Percentiles rank a stretch among this genome's conserved stretches.
Evolutionary conservation across 2,329 filamentous ascomycete species (phyloP).

Genomic region (Zasmidium citrigriseum): DNA sequence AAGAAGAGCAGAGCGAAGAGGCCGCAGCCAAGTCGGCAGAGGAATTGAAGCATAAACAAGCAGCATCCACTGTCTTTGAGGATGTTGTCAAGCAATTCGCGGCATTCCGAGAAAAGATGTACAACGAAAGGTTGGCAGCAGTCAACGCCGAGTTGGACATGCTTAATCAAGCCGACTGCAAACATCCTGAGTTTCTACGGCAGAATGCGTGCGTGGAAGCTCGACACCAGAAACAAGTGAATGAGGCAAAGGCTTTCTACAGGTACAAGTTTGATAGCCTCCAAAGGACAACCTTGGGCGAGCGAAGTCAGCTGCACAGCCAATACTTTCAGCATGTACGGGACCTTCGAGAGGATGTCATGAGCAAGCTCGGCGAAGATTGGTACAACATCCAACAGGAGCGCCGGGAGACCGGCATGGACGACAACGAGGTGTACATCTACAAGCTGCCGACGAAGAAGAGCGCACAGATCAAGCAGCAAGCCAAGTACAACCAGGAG

Average conservation of each 20-base stretch:
- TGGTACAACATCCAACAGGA: conserved; percentile 94
- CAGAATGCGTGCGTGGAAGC: conserved; percentile 87
- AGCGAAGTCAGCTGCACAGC: conserved; percentile 81
- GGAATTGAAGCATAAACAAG: conserved; percentile 46
- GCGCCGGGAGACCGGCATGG: conserved; percentile 74
- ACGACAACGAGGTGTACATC: conserved; percentile 77
- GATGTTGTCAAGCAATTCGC: conserved; percentile 87
- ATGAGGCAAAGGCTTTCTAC: conserved; percentile 72
- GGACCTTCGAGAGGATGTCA: conserved; percentile 75
- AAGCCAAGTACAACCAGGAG: conserved; percentile 90
- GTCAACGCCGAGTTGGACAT: conserved; percentile 69
- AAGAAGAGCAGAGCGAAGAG: conserved; percentile 30
- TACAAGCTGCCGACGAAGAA: conserved; percentile 77
- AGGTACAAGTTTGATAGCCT: conserved; percentile 74
- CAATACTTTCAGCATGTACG: conserved; percentile 88
- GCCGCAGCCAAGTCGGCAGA: conserved; percentile 52
- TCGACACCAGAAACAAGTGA: conserved; percentile 76
- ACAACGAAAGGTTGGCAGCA: conserved; percentile 82
- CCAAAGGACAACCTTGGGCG: conserved; percentile 73
- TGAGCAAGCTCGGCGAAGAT: conserved; percentile 80
- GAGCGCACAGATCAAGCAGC: conserved; percentile 77
- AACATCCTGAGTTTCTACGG: conserved; percentile 87
- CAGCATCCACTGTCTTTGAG: conserved; percentile 49
- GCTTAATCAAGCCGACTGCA: conserved; percentile 59
- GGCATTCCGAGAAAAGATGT: conserved; percentile 81